Evolutionary conservation across 805 yeast genomes (phyloP), one percentile per base, ranked within the genome.

Genomic region (Millerozyma miso): DNA sequence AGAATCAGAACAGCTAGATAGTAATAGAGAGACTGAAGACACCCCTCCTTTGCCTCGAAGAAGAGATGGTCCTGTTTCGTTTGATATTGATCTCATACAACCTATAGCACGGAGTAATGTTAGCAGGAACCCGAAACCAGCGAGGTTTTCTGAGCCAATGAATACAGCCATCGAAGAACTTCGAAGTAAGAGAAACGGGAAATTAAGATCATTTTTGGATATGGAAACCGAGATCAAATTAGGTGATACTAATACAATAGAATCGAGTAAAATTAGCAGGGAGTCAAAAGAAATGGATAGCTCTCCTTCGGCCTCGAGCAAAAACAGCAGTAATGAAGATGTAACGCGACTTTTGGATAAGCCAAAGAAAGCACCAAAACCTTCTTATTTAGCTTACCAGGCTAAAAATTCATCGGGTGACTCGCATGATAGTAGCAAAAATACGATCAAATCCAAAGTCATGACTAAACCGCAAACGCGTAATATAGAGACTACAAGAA

Each of bases 131-230:
- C 23, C 16, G 15, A 7, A 2, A 39, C 7, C 23, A 4, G 19
- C 16, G 41, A 33, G 16, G 12, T 8, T 29, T 13, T 31, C 13
- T 4, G 26, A 16, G 17, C 16, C 10, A 33, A 31, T 17, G 35
- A 26, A 10, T 14, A 10, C 4, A 19, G 17, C 29, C 18, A 16
- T 31, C 17, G n/a, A 33, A 15, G 33, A 12, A 10, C 17, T 5
- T 14, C 35, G 16, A 26, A 19, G 17, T 7, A 26, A 15, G 33
- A 26, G 14, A 35, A 35, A 14, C 20, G 39, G 10, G 29, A 10
- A 10, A 17, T 48, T 49, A 35, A 38, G 50, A 16, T 53, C 62
- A 6, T 60, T 60, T 39, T 33, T 51, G 3, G 55, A 56, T 4
- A 48, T 59, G 29, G 63, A 60, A 40, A 31, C 39, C 2, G 44